Evolutionary conservation across 257 asterid species (phyloP).

Genomic region (Nicotiana obtusifolia): DNA sequence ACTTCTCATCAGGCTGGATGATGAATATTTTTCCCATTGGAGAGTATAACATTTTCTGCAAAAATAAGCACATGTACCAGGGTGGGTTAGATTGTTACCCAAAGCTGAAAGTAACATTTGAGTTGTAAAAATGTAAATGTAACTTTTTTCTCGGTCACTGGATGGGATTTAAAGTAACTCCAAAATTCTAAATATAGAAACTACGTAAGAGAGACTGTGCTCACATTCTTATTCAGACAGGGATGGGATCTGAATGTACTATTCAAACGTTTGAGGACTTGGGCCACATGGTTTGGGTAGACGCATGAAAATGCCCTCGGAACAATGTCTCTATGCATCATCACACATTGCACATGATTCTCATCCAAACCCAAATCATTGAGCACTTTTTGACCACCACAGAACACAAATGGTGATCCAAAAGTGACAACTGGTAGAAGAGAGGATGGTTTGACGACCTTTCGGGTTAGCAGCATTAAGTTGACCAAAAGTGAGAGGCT

Average conservation of each 20-base stretch:
- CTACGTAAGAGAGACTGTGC: conserved; percentile 8
- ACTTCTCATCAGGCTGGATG: conserved; percentile 79
- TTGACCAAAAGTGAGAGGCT: conserved; percentile 81
- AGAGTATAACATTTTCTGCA: conserved; percentile 70
- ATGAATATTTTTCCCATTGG: conserved; percentile 80
- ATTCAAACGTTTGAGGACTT: conserved; percentile 62
- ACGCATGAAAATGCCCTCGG: conserved; percentile 91
- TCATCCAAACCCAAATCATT: conserved; percentile 61
- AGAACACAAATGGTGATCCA: conserved; percentile 81
- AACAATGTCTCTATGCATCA: conserved; percentile 89
- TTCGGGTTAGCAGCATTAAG: conserved; percentile 67
- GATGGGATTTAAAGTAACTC: not conserved
- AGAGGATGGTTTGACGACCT: conserved; percentile 36
- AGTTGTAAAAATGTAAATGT: not conserved
- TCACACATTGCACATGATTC: conserved; percentile 62
- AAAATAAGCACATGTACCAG: not conserved
- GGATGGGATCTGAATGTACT: conserved; percentile 63
- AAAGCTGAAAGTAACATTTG: not conserved
- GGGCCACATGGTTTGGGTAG: conserved; percentile 68
- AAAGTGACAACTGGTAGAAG: conserved; percentile 84
- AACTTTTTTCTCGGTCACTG: not conserved
- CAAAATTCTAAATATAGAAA: not conserved
- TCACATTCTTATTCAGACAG: conserved; percentile 73
- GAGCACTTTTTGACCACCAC: conserved; percentile 69
- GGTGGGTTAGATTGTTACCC: not conserved